phyloP scores from a whole-genome alignment of 345 rosid genomes.

The Pugionium cornutum region DNA sequence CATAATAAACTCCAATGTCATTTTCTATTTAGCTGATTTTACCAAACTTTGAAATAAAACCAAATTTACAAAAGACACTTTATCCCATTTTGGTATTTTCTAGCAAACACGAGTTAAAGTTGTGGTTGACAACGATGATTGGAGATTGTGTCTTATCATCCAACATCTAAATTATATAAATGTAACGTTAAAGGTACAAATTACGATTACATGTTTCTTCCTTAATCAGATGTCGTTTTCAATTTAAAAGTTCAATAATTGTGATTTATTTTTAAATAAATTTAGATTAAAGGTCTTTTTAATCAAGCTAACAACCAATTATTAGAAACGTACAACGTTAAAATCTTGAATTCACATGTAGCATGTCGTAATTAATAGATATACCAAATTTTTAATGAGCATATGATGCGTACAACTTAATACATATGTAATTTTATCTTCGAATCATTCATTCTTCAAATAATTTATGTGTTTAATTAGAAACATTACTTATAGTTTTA shows the following conservation, averaged over 20 bases:
- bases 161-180: constrained; percentile 3
- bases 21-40: constrained; percentile 30
- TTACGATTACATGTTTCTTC: neutral
- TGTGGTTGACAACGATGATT: constrained; percentile 26
- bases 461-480: neutral
- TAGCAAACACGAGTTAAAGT: constrained; percentile 26
- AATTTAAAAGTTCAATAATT: constrained; percentile 8
- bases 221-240: constrained; percentile 12
- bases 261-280: neutral
- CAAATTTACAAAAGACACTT: constrained; percentile 12
- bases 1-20: constrained; percentile 15
- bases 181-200: neutral
- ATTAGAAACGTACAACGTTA: constrained; percentile 3
- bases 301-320: constrained; percentile 1
- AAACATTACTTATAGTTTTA: neutral
- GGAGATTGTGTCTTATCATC: constrained; percentile 11
- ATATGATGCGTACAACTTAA: constrained; percentile 26
- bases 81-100: constrained; percentile 27
- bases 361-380: constrained; percentile 10
- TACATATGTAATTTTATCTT: constrained; percentile 9
- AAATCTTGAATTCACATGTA: constrained; percentile 23
- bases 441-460: neutral
- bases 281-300: neutral
- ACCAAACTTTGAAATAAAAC: constrained; percentile 23
- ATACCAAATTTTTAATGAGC: constrained; percentile 5